phyloP scores from a whole-genome alignment of 345 rosid genomes.

The Iberis pinnata region DNA sequence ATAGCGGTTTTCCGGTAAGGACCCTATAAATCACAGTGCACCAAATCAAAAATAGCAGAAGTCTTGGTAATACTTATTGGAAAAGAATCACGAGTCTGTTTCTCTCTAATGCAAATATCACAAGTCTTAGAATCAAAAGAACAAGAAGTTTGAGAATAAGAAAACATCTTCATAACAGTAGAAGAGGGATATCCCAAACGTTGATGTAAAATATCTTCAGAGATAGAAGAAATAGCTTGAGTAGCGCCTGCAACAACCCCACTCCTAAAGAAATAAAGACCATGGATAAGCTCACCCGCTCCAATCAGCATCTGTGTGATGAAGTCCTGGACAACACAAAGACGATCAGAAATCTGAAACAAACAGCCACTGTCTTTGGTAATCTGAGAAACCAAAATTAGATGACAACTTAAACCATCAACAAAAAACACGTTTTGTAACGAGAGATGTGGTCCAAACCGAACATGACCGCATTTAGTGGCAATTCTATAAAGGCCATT shows the following conservation, averaged over 20 bases:
- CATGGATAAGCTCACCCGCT: too few species aligned
- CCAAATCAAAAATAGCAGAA: not conserved
- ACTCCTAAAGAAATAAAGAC: too few species aligned
- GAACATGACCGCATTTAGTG: not conserved
- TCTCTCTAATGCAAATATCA: not conserved
- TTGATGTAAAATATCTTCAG: too few species aligned
- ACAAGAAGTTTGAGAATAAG: too few species aligned
- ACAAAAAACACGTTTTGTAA: not conserved
- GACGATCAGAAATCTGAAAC: not conserved
- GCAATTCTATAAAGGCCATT: not conserved
- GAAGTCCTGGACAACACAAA: not conserved
- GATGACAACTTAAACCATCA: not conserved
- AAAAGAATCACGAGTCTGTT: not conserved
- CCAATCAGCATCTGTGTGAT: not conserved
- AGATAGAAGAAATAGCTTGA: too few species aligned
- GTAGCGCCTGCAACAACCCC: not conserved
- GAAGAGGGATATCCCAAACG: too few species aligned
- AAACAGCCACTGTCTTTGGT: not conserved
- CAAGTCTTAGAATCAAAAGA: not conserved
- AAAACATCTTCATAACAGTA: too few species aligned
- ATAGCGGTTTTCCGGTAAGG: not conserved
- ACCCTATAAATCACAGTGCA: not conserved
- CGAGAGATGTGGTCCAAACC: not conserved
- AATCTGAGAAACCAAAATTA: not conserved
- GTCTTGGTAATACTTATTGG: not conserved